Evolutionary conservation across 169 alveolate species (phyloP), one percentile per base, ranked within the genome.

Genomic region (Blepharisma undulans): DNA sequence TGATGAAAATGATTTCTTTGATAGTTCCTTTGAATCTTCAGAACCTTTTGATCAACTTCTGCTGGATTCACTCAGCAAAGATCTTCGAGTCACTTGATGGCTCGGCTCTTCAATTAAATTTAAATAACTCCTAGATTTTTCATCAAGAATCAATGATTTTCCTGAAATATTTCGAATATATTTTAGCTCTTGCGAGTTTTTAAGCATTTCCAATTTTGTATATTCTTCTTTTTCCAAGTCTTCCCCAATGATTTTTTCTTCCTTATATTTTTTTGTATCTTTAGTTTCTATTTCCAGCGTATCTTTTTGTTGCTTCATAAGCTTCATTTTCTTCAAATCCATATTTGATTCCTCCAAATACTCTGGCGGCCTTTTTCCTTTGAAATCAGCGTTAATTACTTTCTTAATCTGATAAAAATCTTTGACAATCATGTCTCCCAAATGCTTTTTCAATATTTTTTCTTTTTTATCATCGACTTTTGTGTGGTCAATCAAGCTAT

Each of bases 371-470:
- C 80, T 74, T 74, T 74, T 74, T 25, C 80, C 33, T 74, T 74
- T 74, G 80, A 74, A 74, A 29, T 74, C 80, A 25, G 80, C 80
- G 16, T 74, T 74, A 25, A 74, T 74, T 25, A 74, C 80, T 29
- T 74, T 74, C 10, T 1, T 74, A 22, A 74, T 22, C 12, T 74
- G 36, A 22, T 25, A 29, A 14, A 25, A 29, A 29, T 74, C 80
- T 74, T 74, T 22, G 80, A 29, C 80, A 14, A 74, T 74, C 80
- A 74, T 74, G 16, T 74, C 80, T 74, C 80, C 80, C 16, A 74
- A 25, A 29, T 74, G 80, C 80, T 74, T 74, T 22, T 74, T 74
- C 33, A 29, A 4, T 10, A 74, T 22, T 22, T 74, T 29, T 74
- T 74, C 80, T 74, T 74, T 22, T 2, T 29, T 74, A 5, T 25